Evolutionary conservation across 2,329 filamentous ascomycete genomes (phyloP).

Genomic region (Penicillium paneum): DNA sequence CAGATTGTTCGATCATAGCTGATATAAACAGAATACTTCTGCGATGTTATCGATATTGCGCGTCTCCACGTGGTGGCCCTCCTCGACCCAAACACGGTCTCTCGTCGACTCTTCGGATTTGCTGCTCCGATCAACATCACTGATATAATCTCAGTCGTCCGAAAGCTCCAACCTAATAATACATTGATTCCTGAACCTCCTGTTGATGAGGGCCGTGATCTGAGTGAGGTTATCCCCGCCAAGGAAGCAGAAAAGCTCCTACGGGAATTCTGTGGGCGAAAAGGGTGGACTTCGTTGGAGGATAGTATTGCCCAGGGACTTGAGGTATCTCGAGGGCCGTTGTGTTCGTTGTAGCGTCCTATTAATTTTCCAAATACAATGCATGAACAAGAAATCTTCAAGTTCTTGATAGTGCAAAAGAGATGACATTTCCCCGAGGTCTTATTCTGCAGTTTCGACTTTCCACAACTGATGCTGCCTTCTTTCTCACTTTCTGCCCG

Average conservation of each 20-base stretch:
- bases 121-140: conserved; percentile 1
- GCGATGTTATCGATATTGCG: conserved; percentile 33
- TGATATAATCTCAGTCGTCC: conserved; percentile 22
- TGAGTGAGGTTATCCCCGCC: conserved; percentile 23
- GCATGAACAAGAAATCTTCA: neutral
- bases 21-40: conserved; percentile 3
- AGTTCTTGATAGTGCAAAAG: neutral
- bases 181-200: conserved; percentile 33
- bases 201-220: conserved; percentile 22
- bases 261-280: conserved; percentile 24
- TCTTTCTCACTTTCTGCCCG: neutral
- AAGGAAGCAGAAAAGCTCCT: conserved; percentile 30
- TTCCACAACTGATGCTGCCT: neutral
- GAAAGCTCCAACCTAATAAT: conserved; percentile 39
- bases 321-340: neutral
- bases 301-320: conserved; percentile 16
- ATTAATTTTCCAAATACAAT: neutral
- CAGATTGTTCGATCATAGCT: neutral
- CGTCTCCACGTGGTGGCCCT: conserved; percentile 5
- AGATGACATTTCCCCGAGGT: too few relatives aligned
- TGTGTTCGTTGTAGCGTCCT: neutral
- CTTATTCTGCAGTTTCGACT: neutral
- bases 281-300: conserved; percentile 31
- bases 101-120: conserved; percentile 8
- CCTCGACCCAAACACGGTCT: conserved; percentile 4